Base-by-base conservation (phyloP, 164 flowering plant species). In the Aristolochia contorta region DNA sequence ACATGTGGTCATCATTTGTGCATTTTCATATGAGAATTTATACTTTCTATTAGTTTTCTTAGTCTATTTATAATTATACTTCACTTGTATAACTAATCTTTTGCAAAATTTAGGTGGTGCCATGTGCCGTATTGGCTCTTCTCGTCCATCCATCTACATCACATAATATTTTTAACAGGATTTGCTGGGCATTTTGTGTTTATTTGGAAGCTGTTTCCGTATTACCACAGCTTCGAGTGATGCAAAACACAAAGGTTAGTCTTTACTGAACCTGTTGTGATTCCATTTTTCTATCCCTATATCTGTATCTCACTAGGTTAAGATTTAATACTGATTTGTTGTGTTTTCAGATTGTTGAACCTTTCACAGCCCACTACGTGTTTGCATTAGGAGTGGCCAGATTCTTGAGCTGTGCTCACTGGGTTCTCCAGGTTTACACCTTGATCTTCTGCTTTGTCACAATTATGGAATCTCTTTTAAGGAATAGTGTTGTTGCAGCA, bases 341-440 rank as follows among this genome's bases (percentile, higher is more conserved):
- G 16, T 57, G 45, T 53, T 70, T 70, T 54, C 85, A 91, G 98
- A 91, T 91, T 69, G 96, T 91, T 67, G 98, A 91, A 72, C 96
- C 98, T 64, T 89, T 91, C 71, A 91, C 98, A 16, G 96, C 98
- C 68, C 96, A 91, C 72, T 91, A 91, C 74, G 95, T 91, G 47
- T 91, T 91, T 78, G 96, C 98, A 57, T 63, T 91, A 58, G 82
- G 82, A 32, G 71, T 79, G 27, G 79, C 82, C 19, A 74, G 79
- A 61, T 79, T 79, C 71, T 65, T 79, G 54, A 74, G 75, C 43
- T 79, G 82, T 70, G 82, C 82, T 18, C 80, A 76, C 62, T 79
- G 82, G 82, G 69, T 79, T 22, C 80, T 79, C 61, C 82, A 79
- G 82, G 80, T 79, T 5, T 73, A 57, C 21, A 4, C 54, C 12